These are phyloP conservation scores for Lumnitzera littorea DNA, from an alignment of 345 rosid species.

Conservation along the genomic window DNA sequence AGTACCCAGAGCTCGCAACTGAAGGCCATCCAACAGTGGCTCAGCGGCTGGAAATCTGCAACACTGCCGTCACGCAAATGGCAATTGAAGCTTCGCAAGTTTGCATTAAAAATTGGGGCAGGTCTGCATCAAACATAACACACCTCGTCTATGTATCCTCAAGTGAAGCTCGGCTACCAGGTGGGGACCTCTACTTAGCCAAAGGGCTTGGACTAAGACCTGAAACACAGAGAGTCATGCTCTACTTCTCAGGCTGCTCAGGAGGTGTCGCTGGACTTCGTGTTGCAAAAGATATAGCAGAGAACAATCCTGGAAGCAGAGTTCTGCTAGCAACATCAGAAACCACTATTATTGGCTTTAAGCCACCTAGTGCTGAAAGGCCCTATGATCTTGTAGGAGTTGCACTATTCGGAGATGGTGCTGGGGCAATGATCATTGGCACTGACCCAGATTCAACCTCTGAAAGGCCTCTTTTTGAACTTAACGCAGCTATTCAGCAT, in stretches of 20 bases:
- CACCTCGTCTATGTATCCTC: slow-evolving; percentile 97
- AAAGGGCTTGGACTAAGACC: slow-evolving; percentile 75
- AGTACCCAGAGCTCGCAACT: slow-evolving; percentile 75
- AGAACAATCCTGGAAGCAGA: slow-evolving; percentile 87
- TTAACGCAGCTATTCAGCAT: slow-evolving; percentile 73
- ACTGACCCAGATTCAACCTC: slow-evolving; percentile 42
- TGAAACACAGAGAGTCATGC: slow-evolving; percentile 70
- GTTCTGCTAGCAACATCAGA: slow-evolving; percentile 83
- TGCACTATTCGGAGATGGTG: slow-evolving; percentile 91
- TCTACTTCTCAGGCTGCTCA: slow-evolving; percentile 84
- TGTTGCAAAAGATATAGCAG: slow-evolving; percentile 90
- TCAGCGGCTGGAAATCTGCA: slow-evolving; percentile 74
- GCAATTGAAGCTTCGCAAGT: slow-evolving; percentile 74
- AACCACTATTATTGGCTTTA: slow-evolving; percentile 90
- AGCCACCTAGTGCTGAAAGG: slow-evolving; percentile 75
- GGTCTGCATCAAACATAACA: slow-evolving; percentile 66
- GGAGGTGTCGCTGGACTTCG: slow-evolving; percentile 96
- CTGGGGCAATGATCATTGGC: slow-evolving; percentile 80
- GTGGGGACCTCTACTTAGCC: slow-evolving; percentile 84
- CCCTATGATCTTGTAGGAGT: slow-evolving; percentile 98
- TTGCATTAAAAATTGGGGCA: slow-evolving; percentile 84
- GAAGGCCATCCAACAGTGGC: slow-evolving; percentile 83
- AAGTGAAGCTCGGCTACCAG: slow-evolving; percentile 89
- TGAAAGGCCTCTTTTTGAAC: slow-evolving; percentile 85
- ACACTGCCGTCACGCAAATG: slow-evolving; percentile 81